phyloP scores from a whole-genome alignment of 805 yeast genomes.

The Lipomyces yamanashiensis region DNA sequence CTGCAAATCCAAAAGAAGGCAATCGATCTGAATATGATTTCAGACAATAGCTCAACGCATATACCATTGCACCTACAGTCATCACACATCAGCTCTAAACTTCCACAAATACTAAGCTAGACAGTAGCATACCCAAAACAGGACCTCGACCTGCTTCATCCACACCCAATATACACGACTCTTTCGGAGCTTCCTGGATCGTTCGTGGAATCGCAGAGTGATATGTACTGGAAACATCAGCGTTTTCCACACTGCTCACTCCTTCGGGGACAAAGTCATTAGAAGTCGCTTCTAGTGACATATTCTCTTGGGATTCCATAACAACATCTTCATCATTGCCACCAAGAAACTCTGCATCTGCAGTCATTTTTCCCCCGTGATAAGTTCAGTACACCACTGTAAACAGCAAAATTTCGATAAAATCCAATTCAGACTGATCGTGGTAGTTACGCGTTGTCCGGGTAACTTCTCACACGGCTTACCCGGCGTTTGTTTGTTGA shows the following conservation, averaged over 20 bases:
- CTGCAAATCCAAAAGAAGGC: constrained; percentile 80
- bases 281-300: neutral
- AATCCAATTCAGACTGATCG: neutral
- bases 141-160: constrained; percentile 99
- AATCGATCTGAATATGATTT: constrained; percentile 55
- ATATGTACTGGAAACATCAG: constrained; percentile 26
- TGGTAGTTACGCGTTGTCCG: neutral
- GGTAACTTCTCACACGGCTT: no score
- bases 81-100: neutral
- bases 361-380: neutral
- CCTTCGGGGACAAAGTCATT: constrained; percentile 30
- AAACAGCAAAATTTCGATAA: no score
- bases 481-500: no score
- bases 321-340: constrained; percentile 2
- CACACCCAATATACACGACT: constrained; percentile 69
- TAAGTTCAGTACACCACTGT: no score
- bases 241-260: constrained; percentile 9
- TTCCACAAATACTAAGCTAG: neutral
- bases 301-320: neutral
- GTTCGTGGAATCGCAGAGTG: constrained; percentile 33
- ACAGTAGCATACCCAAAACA: constrained; percentile 64
- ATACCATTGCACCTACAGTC: constrained; percentile 78
- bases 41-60: constrained; percentile 81
- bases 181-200: constrained; percentile 12
- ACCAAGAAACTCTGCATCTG: neutral